These are phyloP conservation scores for Leccinum proximum DNA, from an alignment of 1,284 basidiomycete species.

Conservation along the genomic window DNA sequence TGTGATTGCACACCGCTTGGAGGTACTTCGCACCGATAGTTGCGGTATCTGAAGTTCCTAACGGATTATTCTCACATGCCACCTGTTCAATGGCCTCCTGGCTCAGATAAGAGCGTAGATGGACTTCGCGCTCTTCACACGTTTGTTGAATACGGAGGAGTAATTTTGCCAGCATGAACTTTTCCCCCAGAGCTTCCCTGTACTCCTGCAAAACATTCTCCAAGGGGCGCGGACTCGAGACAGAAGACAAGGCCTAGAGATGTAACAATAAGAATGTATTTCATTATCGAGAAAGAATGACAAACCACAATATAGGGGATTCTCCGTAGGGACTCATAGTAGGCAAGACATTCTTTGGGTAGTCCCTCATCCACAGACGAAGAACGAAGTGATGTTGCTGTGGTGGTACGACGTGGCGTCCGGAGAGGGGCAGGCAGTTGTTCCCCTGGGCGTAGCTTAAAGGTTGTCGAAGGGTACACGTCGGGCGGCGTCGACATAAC, in stretches of 20 bases:
- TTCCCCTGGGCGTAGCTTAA: not conserved
- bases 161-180: not conserved
- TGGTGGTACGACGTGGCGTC: not conserved
- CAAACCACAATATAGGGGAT: not conserved
- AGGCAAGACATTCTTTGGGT: not conserved
- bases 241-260: not conserved
- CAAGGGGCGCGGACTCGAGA: not conserved
- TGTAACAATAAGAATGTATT: not conserved
- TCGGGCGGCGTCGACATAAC: not conserved
- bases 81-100: not conserved
- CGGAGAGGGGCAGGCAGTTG: not conserved
- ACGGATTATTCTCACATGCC: not conserved
- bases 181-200: not conserved
- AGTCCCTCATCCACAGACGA: not conserved
- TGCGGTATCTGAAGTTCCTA: not conserved
- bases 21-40: not conserved
- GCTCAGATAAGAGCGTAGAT: not conserved
- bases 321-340: too few species aligned
- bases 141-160: not conserved
- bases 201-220: not conserved
- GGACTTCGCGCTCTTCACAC: not conserved
- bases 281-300: not conserved
- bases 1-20: not conserved
- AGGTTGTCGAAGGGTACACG: not conserved
- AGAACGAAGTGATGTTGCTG: not conserved